phyloP scores from a whole-genome alignment of 345 rosid genomes.

The Stellera chamaejasme region DNA sequence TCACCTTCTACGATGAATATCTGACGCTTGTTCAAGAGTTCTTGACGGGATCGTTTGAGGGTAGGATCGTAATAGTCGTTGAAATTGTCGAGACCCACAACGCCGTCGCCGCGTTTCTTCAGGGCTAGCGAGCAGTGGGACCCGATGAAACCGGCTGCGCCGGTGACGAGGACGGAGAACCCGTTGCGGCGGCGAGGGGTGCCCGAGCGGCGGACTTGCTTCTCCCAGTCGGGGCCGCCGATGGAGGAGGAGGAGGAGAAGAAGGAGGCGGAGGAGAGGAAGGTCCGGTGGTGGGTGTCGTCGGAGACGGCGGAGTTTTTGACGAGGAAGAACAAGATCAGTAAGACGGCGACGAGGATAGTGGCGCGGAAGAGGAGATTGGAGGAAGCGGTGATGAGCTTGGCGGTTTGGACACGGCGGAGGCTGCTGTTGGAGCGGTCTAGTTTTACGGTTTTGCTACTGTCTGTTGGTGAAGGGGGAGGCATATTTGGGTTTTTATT shows the following conservation, averaged over 20 bases:
- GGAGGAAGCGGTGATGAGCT: conserved; percentile 68
- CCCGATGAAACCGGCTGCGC: conserved; percentile 85
- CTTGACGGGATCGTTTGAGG: conserved; percentile 58
- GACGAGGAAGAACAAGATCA: conserved; percentile 63
- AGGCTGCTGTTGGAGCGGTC: conserved; percentile 89
- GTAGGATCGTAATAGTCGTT: conserved; percentile 70
- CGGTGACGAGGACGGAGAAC: conserved; percentile 66
- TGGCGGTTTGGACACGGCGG: conserved; percentile 62
- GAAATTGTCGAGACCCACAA: conserved; percentile 72
- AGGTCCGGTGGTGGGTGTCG: conserved; percentile 28
- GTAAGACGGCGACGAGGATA: conserved; percentile 65
- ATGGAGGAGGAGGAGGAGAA: background rate
- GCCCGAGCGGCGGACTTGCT: conserved; percentile 67
- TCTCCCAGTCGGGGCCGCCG: conserved; percentile 73
- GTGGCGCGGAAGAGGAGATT: conserved; percentile 77
- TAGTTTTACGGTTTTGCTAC: conserved; percentile 75
- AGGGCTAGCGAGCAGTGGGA: conserved; percentile 64
- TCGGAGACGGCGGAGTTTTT: conserved; percentile 73
- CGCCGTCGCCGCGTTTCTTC: conserved; percentile 77
- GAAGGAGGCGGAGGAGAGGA: conserved; percentile 33
- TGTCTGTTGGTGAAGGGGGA: conserved; percentile 53
- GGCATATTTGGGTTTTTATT: conserved; percentile 29
- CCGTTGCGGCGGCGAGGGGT: conserved; percentile 62
- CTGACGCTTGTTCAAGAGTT: conserved; percentile 40
- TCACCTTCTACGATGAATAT: conserved; percentile 72